phyloP scores from a whole-genome alignment of 148 eudicot genomes.

The Rhododendron ovatum region DNA sequence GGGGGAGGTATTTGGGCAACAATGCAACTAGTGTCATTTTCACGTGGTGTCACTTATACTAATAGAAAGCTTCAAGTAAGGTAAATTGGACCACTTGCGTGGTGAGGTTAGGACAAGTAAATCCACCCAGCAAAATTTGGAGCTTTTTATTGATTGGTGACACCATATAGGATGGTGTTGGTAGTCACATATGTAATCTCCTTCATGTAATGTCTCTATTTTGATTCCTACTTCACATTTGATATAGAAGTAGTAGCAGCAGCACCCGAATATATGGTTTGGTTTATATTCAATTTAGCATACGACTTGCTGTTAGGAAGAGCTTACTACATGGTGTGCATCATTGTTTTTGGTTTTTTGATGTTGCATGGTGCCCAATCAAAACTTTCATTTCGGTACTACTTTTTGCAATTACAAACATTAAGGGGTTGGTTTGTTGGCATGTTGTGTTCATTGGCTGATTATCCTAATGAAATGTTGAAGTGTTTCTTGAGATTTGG shows the following conservation, averaged over 20 bases:
- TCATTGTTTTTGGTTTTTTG: not conserved
- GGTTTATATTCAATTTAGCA: no score
- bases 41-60: not conserved
- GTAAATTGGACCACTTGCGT: not conserved
- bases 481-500: not conserved
- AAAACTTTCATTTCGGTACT: not conserved
- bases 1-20: not conserved
- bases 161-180: not conserved
- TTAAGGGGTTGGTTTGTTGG: not conserved
- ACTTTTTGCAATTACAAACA: not conserved
- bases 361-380: not conserved
- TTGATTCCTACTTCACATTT: no score
- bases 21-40: not conserved
- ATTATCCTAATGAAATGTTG: not conserved
- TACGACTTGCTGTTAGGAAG: no score
- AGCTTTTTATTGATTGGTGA: not conserved
- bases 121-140: not conserved
- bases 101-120: not conserved
- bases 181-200: no score
- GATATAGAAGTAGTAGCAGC: no score
- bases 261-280: no score
- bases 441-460: not conserved
- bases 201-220: no score
- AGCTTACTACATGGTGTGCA: no score
- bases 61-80: not conserved